Evolutionary conservation across 2,329 filamentous ascomycete genomes (phyloP).

Genomic region (Paracoccidioides brasiliensis): DNA sequence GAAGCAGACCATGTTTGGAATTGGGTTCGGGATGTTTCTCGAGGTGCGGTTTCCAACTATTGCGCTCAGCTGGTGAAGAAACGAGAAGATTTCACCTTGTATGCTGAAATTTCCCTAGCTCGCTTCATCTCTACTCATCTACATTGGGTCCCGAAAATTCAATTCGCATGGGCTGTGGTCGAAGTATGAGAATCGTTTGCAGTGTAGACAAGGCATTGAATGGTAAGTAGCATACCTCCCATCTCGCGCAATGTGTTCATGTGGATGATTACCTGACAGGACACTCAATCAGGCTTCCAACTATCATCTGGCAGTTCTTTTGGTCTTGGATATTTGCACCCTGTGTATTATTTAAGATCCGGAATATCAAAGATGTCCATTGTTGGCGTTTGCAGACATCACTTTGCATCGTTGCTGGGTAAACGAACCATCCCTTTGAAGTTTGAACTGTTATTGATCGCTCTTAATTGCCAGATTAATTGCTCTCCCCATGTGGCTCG

Average conservation of each 20-base stretch:
- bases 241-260: neutral
- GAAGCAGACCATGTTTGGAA: constrained; percentile 35
- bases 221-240: constrained; percentile 33
- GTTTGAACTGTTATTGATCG: constrained; percentile 2
- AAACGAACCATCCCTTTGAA: constrained; percentile 16
- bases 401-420: constrained; percentile 29
- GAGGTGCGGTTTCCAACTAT: constrained; percentile 32
- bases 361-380: constrained; percentile 46
- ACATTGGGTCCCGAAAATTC: constrained; percentile 48
- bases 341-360: constrained; percentile 44
- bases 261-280: neutral
- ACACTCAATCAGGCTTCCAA: constrained; percentile 40
- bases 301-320: constrained; percentile 50
- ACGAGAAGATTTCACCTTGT: neutral
- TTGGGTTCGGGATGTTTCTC: constrained; percentile 39
- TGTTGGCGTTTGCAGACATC: constrained; percentile 50
- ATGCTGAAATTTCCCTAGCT: constrained; percentile 31
- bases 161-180: constrained; percentile 43
- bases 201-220: constrained; percentile 43
- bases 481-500: constrained; percentile 49
- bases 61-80: neutral
- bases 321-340: constrained; percentile 53
- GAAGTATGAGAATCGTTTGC: constrained; percentile 29
- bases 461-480: constrained; percentile 31
- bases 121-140: constrained; percentile 42